Base-by-base conservation (phyloP, 805 yeast species). In the Saccharomycopsis lassenensis region DNA sequence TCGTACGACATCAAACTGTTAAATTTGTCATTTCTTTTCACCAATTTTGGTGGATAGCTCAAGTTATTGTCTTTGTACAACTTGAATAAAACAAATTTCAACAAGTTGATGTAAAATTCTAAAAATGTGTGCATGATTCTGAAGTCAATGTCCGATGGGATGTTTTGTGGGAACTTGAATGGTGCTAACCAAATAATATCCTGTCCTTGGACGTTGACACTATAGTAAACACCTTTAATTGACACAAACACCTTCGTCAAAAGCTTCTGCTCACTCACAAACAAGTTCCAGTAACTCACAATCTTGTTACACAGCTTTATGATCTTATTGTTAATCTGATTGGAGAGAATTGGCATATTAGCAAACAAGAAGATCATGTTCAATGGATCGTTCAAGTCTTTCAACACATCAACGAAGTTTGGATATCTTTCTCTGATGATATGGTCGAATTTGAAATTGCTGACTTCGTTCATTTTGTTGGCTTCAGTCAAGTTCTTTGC, bases 141-240 rank as follows among this genome's bases (percentile, higher is more conserved):
- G 67, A 91, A 89, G 61, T 91, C 98, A 41, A 91, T 77, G 58
- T 91, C 97, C 30, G 79, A 61, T 31, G 98, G 97, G 48, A 91
- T 80, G 58, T 82, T 82, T 58, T 89, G 94, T 14, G 98, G 95
- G 65, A 87, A 91, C 59, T 86, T 91, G 71, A 79, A 91, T 17
- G 98, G 98, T 31, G 85, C 94, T 42, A 91, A 73, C 98, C 98
- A 91, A 61, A 89, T 73, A 31, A 91, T 69, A 47, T 84, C 94
- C 58, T 86, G 95, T 47, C 98, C 98, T 57, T 71, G 77, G 31
- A 91, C 75, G 44, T 57, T 71, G 23, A 95, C 97, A 57, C 86
- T 85, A 55, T 89, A 91, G 60, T 91, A 91, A 12, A 89, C 93
- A 63, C 98, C 98, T 60, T 91, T 91, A 54, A 91, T 89, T 33